Base-by-base conservation (phyloP, 2,329 filamentous ascomycete genomes). In the Exutisphaerella laricina region DNA sequence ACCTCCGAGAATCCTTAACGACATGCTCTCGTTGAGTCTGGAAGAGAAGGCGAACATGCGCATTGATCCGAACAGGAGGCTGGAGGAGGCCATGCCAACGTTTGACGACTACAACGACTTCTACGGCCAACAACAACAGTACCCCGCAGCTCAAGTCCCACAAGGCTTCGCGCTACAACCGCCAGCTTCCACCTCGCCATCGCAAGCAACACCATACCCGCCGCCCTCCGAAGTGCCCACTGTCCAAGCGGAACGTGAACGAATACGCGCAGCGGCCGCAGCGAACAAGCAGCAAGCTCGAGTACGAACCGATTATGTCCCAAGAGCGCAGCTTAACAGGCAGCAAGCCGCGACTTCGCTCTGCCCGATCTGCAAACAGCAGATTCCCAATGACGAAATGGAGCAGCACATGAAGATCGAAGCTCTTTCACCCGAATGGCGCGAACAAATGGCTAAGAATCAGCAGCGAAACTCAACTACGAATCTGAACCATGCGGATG, bases 331-430 rank as follows among this genome's bases (percentile, higher is more conserved):
- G 20, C 80, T 82, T 34, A 40, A 42, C 10, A 51, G 50, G 18
- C 50, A 47, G 14, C 33, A 43, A 20, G 72, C 72, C 30, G 74
- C 80, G 51, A 85, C 82, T 63, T 84, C 83, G 3, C 72, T 94
- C 44, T 97, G 90, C 64, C 89, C 89, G 44, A 95, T 95, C 67
- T 97, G 92, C 73, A 84, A 86, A 56, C 87, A 94, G 68, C 81
- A 86, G 55, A 88, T 96, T 46, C 87, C 88, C 5, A 79, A 86
- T 57, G 80, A 84, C 57, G 90, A 97, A 68, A 77, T 96, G 53
- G 86, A 92, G 47, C 82, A 90, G 51, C 90, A 97, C 62, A 90
- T 97, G 79, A 80, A 86, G 66, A 95, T 97, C 62, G 90, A 97
- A 67, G 76, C 96, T 34, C 77, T 96, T 46, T 90, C 97, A 62